Conservation (phyloP, 2,329 filamentous ascomycete species). For the Colletotrichum spinosum region DNA sequence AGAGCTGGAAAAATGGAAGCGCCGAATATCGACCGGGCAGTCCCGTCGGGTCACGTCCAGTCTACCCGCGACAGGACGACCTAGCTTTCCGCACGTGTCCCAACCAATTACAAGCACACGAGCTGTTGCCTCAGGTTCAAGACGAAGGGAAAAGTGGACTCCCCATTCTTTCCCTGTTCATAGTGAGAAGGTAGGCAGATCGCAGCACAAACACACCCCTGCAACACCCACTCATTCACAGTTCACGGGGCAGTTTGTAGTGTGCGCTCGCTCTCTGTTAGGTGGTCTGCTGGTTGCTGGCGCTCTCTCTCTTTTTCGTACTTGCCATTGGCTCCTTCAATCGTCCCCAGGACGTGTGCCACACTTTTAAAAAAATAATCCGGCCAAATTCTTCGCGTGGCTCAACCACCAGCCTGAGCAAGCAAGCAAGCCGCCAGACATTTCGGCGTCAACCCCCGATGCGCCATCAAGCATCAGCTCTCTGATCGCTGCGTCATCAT, state of each 20-base stretch:
- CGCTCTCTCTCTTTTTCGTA: constrained; percentile 9
- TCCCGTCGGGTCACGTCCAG: constrained; percentile 6
- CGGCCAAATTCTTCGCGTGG: constrained; percentile 33
- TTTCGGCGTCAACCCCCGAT: constrained; percentile 16
- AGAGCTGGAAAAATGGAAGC: constrained; percentile 19
- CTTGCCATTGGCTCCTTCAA: constrained; percentile 21
- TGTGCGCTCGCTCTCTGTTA: too few species aligned
- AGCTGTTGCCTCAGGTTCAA: too few species aligned
- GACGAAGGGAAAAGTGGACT: too few species aligned
- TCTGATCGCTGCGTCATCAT: constrained; percentile 33
- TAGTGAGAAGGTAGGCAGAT: too few species aligned
- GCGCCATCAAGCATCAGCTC: constrained; percentile 35
- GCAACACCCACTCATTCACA: too few species aligned
- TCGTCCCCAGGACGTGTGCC: constrained; percentile 30
- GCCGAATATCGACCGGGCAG: constrained; percentile 20
- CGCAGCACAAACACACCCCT: too few species aligned
- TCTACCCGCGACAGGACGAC: not conserved
- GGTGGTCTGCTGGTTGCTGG: constrained; percentile 10
- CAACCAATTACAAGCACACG: too few species aligned
- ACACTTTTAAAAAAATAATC: constrained; percentile 33
- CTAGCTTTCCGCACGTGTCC: not conserved
- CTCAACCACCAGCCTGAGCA: not conserved
- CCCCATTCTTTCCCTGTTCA: too few species aligned
- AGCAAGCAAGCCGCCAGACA: constrained; percentile 24
- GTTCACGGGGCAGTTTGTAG: too few species aligned